Base-by-base conservation (phyloP, 2,329 filamentous ascomycete genomes). In the Ilyonectria robusta region DNA sequence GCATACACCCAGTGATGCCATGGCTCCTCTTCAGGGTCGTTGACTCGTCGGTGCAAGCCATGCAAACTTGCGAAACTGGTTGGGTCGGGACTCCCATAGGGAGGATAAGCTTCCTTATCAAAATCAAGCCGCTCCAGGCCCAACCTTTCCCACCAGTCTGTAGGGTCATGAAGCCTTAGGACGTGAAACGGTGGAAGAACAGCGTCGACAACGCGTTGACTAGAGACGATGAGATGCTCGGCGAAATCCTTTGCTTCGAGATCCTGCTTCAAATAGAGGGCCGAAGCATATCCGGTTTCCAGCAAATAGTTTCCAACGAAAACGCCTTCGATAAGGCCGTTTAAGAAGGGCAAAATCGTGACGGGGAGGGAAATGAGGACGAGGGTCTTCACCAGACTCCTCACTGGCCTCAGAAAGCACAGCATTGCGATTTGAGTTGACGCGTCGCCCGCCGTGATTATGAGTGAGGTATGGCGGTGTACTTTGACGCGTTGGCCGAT, bases 1-100 rank as follows among this genome's bases (percentile, higher is more conserved):
- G 47, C 58, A 60, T 60, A 60, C 13, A 60, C 35, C 58, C 58
- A 60, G 17, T 60, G 58, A 44, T 60, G 58, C 58, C 58, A 60
- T 31, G 46, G 31, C 10, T 48, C 35, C 17, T 7, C 19, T 6
- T 54, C 58, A 7, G 33, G 44, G n/a, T 15, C 11, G 37, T 29
- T 40, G 4, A 15, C 26, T 35, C 46, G 26, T 29, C 19, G 31
- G 46, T 58, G 56, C 29, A 66, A 23, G 6, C 35, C 50, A 6
- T 62, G n/a, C n/a, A 66, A 35, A 19, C 11, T 29, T 4, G 51
- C 42, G 6, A 66, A 33, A 3, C 31, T 33, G 11, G 19, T n/a
- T 13, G 48, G 17, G n/a, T 51, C 48, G n/a, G n/a, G 7, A 11
- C 11, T 51, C 9, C 48, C 51, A n/a, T 51, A 17, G 3, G 63